Conservation (phyloP, 2,329 filamentous ascomycete genomes). For the Corinectria fuckeliana region DNA sequence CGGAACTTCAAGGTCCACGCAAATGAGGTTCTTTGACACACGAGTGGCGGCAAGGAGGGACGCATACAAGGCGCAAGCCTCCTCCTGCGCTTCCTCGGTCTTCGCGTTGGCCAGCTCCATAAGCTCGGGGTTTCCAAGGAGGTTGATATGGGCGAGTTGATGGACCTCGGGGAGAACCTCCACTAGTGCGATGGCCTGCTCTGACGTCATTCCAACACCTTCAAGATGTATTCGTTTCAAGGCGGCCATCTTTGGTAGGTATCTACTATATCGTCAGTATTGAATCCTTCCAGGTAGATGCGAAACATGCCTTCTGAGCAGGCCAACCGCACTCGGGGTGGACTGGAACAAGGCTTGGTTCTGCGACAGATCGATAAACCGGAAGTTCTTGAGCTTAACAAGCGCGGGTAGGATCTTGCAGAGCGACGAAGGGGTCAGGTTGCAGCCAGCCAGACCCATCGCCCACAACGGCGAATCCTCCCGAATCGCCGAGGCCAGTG, state of each 20-base stretch:
- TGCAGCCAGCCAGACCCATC: constrained; percentile 85
- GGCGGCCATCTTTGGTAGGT: constrained; percentile 77
- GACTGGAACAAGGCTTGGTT: constrained; percentile 81
- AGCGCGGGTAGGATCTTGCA: constrained; percentile 78
- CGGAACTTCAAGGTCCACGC: constrained; percentile 90
- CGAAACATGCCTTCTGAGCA: constrained; percentile 72
- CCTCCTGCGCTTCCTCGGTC: constrained; percentile 83
- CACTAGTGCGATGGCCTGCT: constrained; percentile 88
- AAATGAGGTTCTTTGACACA: constrained; percentile 82
- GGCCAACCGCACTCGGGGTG: constrained; percentile 73
- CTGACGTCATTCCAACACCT: constrained; percentile 82
- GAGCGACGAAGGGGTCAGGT: constrained; percentile 74
- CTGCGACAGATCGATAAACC: constrained; percentile 91
- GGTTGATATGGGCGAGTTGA: constrained; percentile 82
- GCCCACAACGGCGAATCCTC: constrained; percentile 72
- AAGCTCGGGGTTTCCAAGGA: constrained; percentile 81
- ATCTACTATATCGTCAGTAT: constrained; percentile 50
- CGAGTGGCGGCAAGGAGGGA: constrained; percentile 88
- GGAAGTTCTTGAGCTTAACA: constrained; percentile 72
- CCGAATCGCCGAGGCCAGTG: constrained; percentile 59
- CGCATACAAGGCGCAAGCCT: constrained; percentile 91
- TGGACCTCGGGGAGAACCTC: constrained; percentile 88
- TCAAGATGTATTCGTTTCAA: constrained; percentile 87
- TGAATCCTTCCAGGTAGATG: neutral
- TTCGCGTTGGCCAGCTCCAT: constrained; percentile 74